Base-by-base conservation (phyloP, 768 basidiomycete species). In the Leccinum fibrillosum region DNA sequence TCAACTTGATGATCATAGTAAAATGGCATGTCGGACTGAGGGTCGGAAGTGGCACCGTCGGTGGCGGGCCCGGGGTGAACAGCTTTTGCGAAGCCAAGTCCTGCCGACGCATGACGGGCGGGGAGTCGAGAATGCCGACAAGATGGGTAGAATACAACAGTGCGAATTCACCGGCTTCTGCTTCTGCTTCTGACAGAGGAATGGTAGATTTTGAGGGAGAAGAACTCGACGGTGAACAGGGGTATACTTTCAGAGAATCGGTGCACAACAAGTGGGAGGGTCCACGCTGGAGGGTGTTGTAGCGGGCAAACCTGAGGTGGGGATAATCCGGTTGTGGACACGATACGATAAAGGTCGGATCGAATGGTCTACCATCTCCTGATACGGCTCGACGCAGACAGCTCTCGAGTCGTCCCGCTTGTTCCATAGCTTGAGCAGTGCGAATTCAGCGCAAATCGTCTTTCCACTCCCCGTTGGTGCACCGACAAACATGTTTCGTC, bases 11-110 rank as follows among this genome's bases (percentile, higher is more conserved):
- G 58, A 30, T 62, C 64, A 6, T 66, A 56, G 39, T 66, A 56
- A 45, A 55, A 58, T 30, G 30, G 26, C 5, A 39, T 9, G 15
- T 72, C 70, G 13, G 54, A 47, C 64, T 69, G 21, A 70, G 70
- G 0, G 74, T 76, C 45, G 66, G 58, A 28, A 71, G 75, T 21
- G 76, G 76, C 54, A 77, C 67, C 19, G 77, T 79, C 35, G 76
- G 74, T 17, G 79, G 79, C 53, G 79, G 80, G 19, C 23, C 19
- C 19, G 19, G 19, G 3, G 78, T 77, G 57, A 74, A 69, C 2
- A 72, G 78, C 61, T 59, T 69, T 32, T 72, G 69, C 28, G 57
- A 68, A 21, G 63, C 60, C 49, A 70, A 53, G 44, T 69, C 69
- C 64, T 63, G 63, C 57, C 72, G 69, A 30, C 68, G 69, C 66